phyloP scores from a whole-genome alignment of 2,329 filamentous ascomycete genomes.

The Dactylellina drechsleri region DNA sequence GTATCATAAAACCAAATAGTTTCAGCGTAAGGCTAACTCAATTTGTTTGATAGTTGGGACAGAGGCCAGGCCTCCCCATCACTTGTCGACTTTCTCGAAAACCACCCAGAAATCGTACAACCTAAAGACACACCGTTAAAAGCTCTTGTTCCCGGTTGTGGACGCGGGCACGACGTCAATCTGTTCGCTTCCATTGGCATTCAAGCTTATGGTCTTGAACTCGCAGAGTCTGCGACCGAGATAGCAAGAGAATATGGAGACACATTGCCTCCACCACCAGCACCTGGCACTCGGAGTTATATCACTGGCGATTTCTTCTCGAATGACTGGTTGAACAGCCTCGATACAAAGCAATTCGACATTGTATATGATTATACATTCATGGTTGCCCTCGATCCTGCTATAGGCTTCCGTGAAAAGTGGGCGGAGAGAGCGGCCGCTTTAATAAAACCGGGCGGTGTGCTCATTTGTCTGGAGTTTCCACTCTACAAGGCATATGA shows the following conservation, averaged over 20 bases:
- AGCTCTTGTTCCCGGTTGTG: conserved; percentile 81
- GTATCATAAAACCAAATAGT: too few species aligned
- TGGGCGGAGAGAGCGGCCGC: conserved; percentile 68
- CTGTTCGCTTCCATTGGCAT: conserved; percentile 79
- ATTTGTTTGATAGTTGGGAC: conserved; percentile 64
- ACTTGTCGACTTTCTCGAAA: conserved; percentile 66
- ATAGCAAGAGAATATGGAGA: conserved; percentile 47
- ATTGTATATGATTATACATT: conserved; percentile 66
- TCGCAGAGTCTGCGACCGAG: conserved; percentile 66
- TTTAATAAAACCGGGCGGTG: conserved; percentile 59
- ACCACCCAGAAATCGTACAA: conserved; percentile 61
- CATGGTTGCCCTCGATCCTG: conserved; percentile 70
- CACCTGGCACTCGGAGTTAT: conserved; percentile 29
- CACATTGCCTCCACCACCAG: conserved; percentile 23
- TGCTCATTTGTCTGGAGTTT: conserved; percentile 63
- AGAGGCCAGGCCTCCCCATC: conserved; percentile 67
- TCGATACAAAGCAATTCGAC: conserved; percentile 63
- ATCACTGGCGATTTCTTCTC: conserved; percentile 46
- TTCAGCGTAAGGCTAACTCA: not conserved
- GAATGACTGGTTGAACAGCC: conserved; percentile 32
- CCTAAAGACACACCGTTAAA: conserved; percentile 60
- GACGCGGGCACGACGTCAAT: conserved; percentile 81
- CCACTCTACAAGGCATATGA: conserved; percentile 62
- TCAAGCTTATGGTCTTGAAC: conserved; percentile 79
- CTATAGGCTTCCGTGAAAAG: conserved; percentile 63